Evolutionary conservation across 371 early-diverging fungal genomes (phyloP).

Genomic region (Mucor velutinosus): DNA sequence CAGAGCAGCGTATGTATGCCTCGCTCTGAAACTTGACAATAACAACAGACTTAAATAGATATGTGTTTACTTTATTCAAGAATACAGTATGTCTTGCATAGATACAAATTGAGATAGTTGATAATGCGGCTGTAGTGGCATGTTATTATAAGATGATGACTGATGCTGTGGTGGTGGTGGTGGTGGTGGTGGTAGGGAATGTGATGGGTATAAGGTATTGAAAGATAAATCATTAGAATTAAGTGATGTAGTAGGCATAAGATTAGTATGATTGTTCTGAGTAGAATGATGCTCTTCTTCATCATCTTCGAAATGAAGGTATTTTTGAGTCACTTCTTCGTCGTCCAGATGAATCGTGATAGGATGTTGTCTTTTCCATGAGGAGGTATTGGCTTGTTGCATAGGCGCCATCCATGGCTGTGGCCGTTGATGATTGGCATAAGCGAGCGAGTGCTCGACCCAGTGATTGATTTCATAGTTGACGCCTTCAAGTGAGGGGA

Average conservation of each 20-base stretch:
- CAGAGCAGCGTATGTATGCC: not conserved
- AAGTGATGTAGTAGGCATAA: not conserved
- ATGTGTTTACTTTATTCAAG: conserved; percentile 8
- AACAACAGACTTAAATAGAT: not conserved
- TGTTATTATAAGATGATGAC: not conserved
- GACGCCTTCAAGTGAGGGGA: not conserved
- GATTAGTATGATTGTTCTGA: not conserved
- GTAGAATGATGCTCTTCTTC: not conserved
- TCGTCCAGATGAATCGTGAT: conserved; percentile 29
- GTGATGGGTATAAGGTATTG: not conserved
- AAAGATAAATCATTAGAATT: not conserved
- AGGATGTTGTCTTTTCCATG: conserved; percentile 6
- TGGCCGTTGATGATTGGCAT: not conserved
- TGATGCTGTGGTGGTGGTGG: not conserved
- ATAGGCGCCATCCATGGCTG: not conserved
- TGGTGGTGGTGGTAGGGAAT: not conserved
- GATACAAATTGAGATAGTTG: conserved; percentile 26
- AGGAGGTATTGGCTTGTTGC: not conserved
- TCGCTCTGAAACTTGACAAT: not conserved
- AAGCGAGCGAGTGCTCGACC: not conserved
- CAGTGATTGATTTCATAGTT: conserved; percentile 3
- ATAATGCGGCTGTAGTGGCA: not conserved
- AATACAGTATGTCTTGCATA: conserved; percentile 33
- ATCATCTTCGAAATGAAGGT: conserved; percentile 7
- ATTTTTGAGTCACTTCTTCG: conserved; percentile 23